A percentile compares a stretch with the other conserved stretches of the same genome.
Evolutionary conservation across 139 green algal species (phyloP).

Genomic region (Tetradesmus obliquus): DNA sequence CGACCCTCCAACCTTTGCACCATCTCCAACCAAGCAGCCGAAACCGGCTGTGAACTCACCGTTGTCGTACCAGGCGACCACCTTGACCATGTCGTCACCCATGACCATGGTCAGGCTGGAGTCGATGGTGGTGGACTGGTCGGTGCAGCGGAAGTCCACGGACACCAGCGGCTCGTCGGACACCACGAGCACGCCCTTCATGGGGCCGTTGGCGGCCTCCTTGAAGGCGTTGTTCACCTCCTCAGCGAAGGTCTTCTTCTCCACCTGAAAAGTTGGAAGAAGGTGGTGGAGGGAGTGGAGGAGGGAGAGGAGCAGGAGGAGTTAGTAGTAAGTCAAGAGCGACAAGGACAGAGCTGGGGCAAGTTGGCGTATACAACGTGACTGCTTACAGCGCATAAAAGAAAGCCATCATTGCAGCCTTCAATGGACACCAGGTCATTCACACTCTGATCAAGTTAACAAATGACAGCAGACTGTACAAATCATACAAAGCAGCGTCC

Average conservation of each 20-base stretch:
- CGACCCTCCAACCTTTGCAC: neutral
- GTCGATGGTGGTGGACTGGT: constrained; percentile 95
- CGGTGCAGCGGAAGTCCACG: constrained; percentile 91
- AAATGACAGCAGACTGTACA: no score
- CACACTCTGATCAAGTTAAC: no score
- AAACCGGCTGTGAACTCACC: no score
- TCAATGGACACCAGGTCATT: no score
- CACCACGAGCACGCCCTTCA: constrained; percentile 94
- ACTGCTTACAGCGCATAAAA: no score
- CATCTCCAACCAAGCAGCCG: neutral
- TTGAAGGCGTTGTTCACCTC: constrained; percentile 99
- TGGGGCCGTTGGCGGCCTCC: constrained; percentile 83
- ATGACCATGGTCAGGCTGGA: constrained; percentile 99
- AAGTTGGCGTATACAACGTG: no score
- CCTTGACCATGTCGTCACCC: constrained; percentile 98
- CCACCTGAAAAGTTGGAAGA: constrained; percentile 67
- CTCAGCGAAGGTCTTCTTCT: constrained; percentile 99
- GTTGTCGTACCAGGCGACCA: constrained; percentile 97
- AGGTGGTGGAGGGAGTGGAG: neutral
- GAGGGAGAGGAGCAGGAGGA: neutral
- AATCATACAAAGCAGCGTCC: neutral
- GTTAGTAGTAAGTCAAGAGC: neutral
- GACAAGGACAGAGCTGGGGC: no score
- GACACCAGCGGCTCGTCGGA: constrained; percentile 97
- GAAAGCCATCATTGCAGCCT: no score